These are phyloP conservation scores for Pyrenochaeta sp. DNA, from an alignment of 2,329 filamentous ascomycete genomes.

Conservation along the genomic window DNA sequence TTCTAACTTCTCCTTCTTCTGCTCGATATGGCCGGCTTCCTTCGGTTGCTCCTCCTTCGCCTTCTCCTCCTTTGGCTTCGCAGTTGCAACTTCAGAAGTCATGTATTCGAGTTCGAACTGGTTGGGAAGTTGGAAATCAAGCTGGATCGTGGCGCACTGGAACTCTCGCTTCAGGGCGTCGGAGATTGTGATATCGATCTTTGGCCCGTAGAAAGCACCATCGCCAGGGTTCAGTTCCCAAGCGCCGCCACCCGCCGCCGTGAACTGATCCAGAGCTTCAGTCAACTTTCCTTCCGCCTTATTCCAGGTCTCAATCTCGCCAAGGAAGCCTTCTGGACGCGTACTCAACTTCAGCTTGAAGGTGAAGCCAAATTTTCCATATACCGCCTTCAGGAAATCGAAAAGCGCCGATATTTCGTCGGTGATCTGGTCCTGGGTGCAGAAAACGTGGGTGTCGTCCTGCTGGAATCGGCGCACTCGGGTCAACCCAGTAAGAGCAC, in stretches of 20 bases:
- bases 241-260: constrained; percentile 63
- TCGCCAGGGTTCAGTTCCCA: constrained; percentile 96
- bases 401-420: constrained; percentile 84
- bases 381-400: constrained; percentile 83
- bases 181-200: constrained; percentile 95
- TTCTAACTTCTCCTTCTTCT: constrained; percentile 31
- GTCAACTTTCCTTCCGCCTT: constrained; percentile 83
- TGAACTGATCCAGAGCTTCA: constrained; percentile 80
- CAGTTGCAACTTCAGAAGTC: constrained; percentile 68
- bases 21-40: constrained; percentile 34
- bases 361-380: constrained; percentile 83
- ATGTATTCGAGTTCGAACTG: constrained; percentile 91
- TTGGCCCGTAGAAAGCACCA: constrained; percentile 97
- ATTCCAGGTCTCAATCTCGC: constrained; percentile 87
- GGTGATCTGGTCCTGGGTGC: constrained; percentile 78
- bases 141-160: constrained; percentile 93
- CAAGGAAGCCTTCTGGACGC: constrained; percentile 86
- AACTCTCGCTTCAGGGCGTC: constrained; percentile 85
- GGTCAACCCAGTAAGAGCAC: constrained; percentile 88
- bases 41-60: constrained; percentile 33
- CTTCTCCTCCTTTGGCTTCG: constrained; percentile 50
- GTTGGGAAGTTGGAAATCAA: constrained; percentile 85
- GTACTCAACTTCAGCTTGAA: constrained; percentile 97
- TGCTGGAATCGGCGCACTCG: constrained; percentile 94
- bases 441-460: constrained; percentile 97